Base-by-base conservation (phyloP, 345 rosid genomes). In the Boechera retrofracta region DNA sequence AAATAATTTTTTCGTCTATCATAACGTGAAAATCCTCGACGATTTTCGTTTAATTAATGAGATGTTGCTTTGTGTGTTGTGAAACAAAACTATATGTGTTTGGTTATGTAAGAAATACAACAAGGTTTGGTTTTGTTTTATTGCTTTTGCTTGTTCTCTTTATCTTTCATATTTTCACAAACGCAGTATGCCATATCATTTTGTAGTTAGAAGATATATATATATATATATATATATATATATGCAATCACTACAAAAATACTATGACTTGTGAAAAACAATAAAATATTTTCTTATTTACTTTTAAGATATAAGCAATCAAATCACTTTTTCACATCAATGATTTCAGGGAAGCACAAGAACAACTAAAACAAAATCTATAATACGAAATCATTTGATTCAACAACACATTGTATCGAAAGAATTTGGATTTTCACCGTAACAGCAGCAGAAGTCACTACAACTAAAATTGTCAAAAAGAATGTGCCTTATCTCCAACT, bases 101-200 rank as follows among this genome's bases (percentile, higher is more conserved):
- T 45, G 7, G 48, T 44, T 13, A 7, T 38, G 41, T 38, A 38
- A 38, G 41, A 38, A 38, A 38, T 38, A 38, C 41, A 38, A 38
- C 41, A 38, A 7, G 11, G 33, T 31, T 31, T 38, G 11, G 42
- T 45, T 44, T 44, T 44, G n/a, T 44, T 12, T 44, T 44, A 44
- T 12, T 42, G n/a, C n/a, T 11, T 42, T 12, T 42, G n/a, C n/a
- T 11, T 42, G 5, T 11, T 42, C 2, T 44, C 48, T 44, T 4
- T 44, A 13, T 45, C 7, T 45, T 45, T 45, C 49, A 45, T 13
- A 44, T 44, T 13, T 45, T 45, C 24, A 33, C 42, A 58, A 15
- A 58, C n/a, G 41, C 26, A 33, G 4, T 58, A 35, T 33, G 63
- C 36, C 63, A 57, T 57, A 57, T 57, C 24, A 7, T 57, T 57